These are phyloP conservation scores for Coemansia sp. DNA, from an alignment of 192 early-diverging fungal species.

Conservation along the genomic window DNA sequence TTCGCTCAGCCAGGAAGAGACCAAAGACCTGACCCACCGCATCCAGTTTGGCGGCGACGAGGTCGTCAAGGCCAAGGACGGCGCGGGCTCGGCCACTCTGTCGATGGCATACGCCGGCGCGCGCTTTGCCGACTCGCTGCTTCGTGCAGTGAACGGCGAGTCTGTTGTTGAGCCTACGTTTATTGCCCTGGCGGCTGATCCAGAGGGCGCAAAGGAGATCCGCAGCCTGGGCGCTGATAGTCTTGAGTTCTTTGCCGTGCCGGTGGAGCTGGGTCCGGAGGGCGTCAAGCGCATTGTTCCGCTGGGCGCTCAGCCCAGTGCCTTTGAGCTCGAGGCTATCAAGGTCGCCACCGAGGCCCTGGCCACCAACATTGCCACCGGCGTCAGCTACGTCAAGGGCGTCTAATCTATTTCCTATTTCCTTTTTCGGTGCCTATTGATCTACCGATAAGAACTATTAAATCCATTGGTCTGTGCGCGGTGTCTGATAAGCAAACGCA, in stretches of 20 bases:
- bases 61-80: slow-evolving; percentile 97
- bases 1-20: slow-evolving; percentile 76
- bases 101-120: slow-evolving; percentile 86
- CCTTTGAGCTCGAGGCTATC: slow-evolving; percentile 82
- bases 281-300: slow-evolving; percentile 88
- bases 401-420: slow-evolving; percentile 14
- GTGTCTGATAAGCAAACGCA: not conserved
- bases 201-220: slow-evolving; percentile 50
- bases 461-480: not conserved
- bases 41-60: slow-evolving; percentile 99
- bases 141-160: slow-evolving; percentile 69
- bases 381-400: slow-evolving; percentile 72
- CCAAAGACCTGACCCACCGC: slow-evolving; percentile 85
- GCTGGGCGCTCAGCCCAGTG: slow-evolving; percentile 58
- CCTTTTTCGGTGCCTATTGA: slow-evolving; percentile 19
- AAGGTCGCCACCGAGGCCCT: slow-evolving; percentile 77
- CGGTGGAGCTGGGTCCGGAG: slow-evolving; percentile 67
- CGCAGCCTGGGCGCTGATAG: slow-evolving; percentile 56
- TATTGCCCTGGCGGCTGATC: slow-evolving; percentile 54
- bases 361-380: slow-evolving; percentile 86
- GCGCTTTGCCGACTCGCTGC: slow-evolving; percentile 84
- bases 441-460: not conserved
- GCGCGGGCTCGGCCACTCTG: slow-evolving; percentile 82
- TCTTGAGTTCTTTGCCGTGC: slow-evolving; percentile 71
- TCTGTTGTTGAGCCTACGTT: slow-evolving; percentile 86